A percentile compares a stretch with the other conserved stretches of the same genome.
phyloP scores from a whole-genome alignment of 2,329 filamentous ascomycete species.

The Metarhizium humberi region DNA sequence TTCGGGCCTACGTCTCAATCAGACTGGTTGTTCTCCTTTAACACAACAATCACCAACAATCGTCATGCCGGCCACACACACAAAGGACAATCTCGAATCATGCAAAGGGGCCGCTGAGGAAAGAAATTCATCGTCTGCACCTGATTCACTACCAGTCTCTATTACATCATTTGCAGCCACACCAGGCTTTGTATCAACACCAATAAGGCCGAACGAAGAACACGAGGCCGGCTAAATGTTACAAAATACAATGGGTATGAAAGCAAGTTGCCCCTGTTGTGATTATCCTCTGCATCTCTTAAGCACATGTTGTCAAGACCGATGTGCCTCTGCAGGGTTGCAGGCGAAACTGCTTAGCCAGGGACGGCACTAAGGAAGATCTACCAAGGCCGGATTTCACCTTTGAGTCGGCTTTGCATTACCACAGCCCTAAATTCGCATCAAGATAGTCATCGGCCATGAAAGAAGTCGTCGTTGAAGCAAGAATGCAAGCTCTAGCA shows the following conservation, averaged over 20 bases:
- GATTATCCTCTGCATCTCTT: not conserved
- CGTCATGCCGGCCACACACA: not conserved
- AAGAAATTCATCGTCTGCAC: not conserved
- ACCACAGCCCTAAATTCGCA: no score
- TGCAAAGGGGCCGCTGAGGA: not conserved
- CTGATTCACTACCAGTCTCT: not conserved
- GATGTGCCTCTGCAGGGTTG: no score
- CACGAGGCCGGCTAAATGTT: not conserved
- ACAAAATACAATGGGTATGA: not conserved
- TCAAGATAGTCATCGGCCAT: not conserved
- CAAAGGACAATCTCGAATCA: not conserved
- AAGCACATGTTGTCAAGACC: no score
- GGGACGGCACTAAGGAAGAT: no score
- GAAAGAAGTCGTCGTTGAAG: not conserved
- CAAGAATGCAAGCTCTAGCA: not conserved
- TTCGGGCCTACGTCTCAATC: not conserved
- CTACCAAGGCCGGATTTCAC: no score
- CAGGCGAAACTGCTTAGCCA: no score
- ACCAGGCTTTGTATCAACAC: not conserved
- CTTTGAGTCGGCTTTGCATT: no score
- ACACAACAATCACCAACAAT: not conserved
- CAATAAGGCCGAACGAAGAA: not conserved
- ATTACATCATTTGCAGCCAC: not conserved
- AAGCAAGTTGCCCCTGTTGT: not conserved
- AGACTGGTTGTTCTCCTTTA: not conserved